Evolutionary conservation across 2,329 filamentous ascomycete genomes (phyloP).

Genomic region (Cordyceps cicadae): DNA sequence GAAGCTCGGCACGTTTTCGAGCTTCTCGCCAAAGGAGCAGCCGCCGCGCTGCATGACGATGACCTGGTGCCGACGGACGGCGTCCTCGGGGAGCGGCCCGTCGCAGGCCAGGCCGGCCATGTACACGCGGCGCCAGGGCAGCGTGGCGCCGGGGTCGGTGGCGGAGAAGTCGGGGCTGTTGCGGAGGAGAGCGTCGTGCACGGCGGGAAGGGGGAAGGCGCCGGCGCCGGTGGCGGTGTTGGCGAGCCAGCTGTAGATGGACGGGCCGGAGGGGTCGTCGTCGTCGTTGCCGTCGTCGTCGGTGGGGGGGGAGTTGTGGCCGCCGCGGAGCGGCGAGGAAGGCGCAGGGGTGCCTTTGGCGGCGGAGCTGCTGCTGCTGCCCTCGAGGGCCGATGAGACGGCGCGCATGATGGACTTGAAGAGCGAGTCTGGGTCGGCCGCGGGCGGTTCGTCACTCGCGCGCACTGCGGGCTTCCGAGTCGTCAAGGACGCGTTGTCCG

Average conservation of each 20-base stretch:
- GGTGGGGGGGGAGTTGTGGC: slow-evolving; percentile 13
- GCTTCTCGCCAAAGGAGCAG: slow-evolving; percentile 77
- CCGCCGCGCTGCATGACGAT: slow-evolving; percentile 75
- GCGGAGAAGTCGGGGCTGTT: slow-evolving; percentile 34
- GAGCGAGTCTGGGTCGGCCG: slow-evolving; percentile 23
- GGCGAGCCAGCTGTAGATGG: slow-evolving; percentile 41
- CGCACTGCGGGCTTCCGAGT: background rate
- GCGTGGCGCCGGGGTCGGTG: slow-evolving; percentile 29
- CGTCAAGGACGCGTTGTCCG: slow-evolving; percentile 6
- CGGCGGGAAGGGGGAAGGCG: slow-evolving; percentile 61
- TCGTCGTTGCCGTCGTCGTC: slow-evolving; percentile 14
- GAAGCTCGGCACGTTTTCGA: slow-evolving; percentile 76
- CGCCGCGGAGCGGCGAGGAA: slow-evolving; percentile 14
- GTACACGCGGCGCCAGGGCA: slow-evolving; percentile 64
- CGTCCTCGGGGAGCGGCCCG: slow-evolving; percentile 42
- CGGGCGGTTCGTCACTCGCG: slow-evolving; percentile 11
- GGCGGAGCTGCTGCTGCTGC: background rate
- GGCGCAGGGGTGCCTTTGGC: background rate
- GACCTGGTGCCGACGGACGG: slow-evolving; percentile 56
- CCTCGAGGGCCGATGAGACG: slow-evolving; percentile 34
- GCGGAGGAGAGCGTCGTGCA: slow-evolving; percentile 45
- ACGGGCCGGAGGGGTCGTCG: slow-evolving; percentile 23
- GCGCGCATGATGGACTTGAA: slow-evolving; percentile 39
- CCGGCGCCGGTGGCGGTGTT: slow-evolving; percentile 47
- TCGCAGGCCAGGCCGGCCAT: slow-evolving; percentile 63